Base-by-base conservation (phyloP, 805 yeast genomes). In the Candida ficus region DNA sequence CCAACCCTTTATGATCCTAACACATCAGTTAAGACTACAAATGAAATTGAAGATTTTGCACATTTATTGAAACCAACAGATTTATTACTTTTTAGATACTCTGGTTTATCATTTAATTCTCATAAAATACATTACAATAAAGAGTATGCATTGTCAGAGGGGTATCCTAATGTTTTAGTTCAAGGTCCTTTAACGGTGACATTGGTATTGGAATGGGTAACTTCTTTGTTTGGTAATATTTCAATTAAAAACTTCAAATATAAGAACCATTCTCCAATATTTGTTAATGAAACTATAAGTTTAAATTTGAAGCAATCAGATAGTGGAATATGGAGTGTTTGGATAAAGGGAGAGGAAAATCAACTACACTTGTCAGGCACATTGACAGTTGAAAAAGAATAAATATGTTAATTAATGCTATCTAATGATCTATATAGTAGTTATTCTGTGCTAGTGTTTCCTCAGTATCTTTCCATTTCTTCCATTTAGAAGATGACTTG, bases 151-250 rank as follows among this genome's bases (percentile, higher is more conserved):
- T 49, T 39, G 4, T 53, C 51, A 2, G 98, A 91, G 53, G 68
- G 74, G 1, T 75, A 87, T 37, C 79, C 81, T 0, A 66, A 68
- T 27, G 58, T 80, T 0, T 62, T 91, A 1, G 80, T 83, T 0
- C 95, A 86, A 33, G 99, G 96, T 0, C 96, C 97, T 1, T 66
- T 90, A 39, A 64, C 84, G 43, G 72, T 84, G 1, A 78, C 83
- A 8, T 47, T 84, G 29, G 48, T 78, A 28, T 56, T 86, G 25
- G 73, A 75, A 41, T 80, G 79, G 76, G 61, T 76, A 4, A 49
- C 52, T 7, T 35, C 48, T 4, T 29, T 50, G 17, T 44, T 53
- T 14, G 42, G 41, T 5, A 42, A 46, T 26, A 29, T 49, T 4
- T 18, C 21, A 7, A 47, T 70, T 13, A 49, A 37, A 27, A 41